Percentiles rank a stretch among this genome's conserved stretches.
phyloP scores from a whole-genome alignment of 352 stramenopile genomes.

The Phytophthora pisi region DNA sequence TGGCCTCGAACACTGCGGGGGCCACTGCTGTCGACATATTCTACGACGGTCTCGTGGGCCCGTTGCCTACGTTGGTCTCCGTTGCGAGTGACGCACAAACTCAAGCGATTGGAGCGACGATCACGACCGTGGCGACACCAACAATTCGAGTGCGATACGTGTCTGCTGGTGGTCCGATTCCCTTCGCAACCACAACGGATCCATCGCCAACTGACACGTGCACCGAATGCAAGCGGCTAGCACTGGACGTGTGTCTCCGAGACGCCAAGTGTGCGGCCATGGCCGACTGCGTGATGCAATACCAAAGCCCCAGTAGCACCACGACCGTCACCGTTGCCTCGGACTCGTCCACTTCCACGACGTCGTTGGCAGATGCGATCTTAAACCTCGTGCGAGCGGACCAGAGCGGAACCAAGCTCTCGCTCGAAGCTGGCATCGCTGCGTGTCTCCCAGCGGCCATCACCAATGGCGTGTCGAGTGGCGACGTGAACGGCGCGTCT shows the following conservation, averaged over 20 bases:
- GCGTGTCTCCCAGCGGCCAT: slow-evolving; percentile 32
- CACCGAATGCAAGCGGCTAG: slow-evolving; percentile 42
- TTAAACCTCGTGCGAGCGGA: slow-evolving; percentile 44
- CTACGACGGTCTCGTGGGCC: slow-evolving; percentile 60
- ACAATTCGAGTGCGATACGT: slow-evolving; percentile 44
- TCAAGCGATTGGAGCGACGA: slow-evolving; percentile 10
- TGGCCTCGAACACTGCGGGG: slow-evolving; percentile 27
- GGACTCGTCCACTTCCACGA: slow-evolving; percentile 10
- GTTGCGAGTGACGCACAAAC: slow-evolving; percentile 11
- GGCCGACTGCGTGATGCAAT: slow-evolving; percentile 58
- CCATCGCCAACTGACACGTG: slow-evolving; percentile 17
- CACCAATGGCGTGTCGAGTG: slow-evolving; percentile 13
- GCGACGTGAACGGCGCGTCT: slow-evolving; percentile 35
- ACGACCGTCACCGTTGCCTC: slow-evolving; percentile 17
- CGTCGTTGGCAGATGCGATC: slow-evolving; percentile 40
- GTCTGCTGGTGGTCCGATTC: slow-evolving; percentile 21
- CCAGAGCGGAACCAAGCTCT: slow-evolving; percentile 31
- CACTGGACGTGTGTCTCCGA: slow-evolving; percentile 55
- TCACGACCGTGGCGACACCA: slow-evolving; percentile 21
- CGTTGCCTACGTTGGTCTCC: slow-evolving; percentile 43
- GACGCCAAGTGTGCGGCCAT: slow-evolving; percentile 54
- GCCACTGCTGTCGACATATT: slow-evolving; percentile 37
- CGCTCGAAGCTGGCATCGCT: slow-evolving; percentile 39
- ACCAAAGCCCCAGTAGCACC: slow-evolving; percentile 6
- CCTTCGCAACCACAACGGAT: slow-evolving; percentile 15